Evolutionary conservation across 192 early-diverging fungal genomes (phyloP).

Genomic region (Anaeromyces robustus): DNA sequence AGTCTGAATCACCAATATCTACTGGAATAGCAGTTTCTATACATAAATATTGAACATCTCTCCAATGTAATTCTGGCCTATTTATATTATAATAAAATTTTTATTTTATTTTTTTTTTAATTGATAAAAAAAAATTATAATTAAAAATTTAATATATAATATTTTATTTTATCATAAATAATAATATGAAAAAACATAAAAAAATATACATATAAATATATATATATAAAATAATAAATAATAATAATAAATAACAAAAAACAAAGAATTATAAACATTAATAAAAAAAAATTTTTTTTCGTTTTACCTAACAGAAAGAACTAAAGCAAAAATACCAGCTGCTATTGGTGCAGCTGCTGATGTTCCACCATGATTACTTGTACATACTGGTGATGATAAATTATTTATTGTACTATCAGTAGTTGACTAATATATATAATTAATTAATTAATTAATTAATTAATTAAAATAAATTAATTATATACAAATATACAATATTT

Average conservation of each 20-base stretch:
- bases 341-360: conserved; percentile 90
- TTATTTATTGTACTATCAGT: conserved; percentile 60
- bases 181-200: too few relatives aligned
- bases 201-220: too few relatives aligned
- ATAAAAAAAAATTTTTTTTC: neutral
- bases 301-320: conserved; percentile 38
- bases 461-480: too few relatives aligned
- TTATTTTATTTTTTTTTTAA: too few relatives aligned
- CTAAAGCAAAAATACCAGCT: conserved; percentile 78
- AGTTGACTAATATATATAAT: neutral
- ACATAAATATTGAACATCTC: conserved; percentile 78
- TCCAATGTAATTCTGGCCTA: conserved; percentile 85
- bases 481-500: too few relatives aligned
- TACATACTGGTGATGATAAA: conserved; percentile 54
- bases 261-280: too few relatives aligned
- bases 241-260: neutral
- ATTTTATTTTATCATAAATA: too few relatives aligned
- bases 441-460: too few relatives aligned
- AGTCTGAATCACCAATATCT: conserved; percentile 48
- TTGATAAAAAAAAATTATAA: too few relatives aligned
- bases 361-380: conserved; percentile 73
- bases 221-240: conserved; percentile 16
- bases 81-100: too few relatives aligned
- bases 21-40: conserved; percentile 66
- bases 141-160: too few relatives aligned